Base-by-base conservation (phyloP, 1,284 basidiomycete genomes). In the Phellinidium pouzarii region DNA sequence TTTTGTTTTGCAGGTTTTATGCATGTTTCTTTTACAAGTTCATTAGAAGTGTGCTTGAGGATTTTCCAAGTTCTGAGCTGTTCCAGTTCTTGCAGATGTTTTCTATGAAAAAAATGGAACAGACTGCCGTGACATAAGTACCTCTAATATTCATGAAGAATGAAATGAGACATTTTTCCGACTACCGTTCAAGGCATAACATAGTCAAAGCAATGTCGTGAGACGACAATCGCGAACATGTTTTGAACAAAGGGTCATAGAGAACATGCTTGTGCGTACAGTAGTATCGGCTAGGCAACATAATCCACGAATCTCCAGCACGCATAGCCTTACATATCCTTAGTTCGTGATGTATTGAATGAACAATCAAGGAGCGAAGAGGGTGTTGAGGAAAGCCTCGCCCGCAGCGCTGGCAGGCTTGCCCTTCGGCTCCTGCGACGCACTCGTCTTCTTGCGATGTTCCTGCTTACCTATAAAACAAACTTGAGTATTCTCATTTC, bases 371-470 rank as follows among this genome's bases (percentile, higher is more conserved):
- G 90, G 83, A 69, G 93, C 83, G 62, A 89, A 84, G 66, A 97
- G 82, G 61, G 80, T 92, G 62, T 78, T 78, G 68, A 93, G 74
- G 91, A 96, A 97, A 57, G 81, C 78, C 72, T 92, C 84, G 69
- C 87, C 84, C 60, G 91, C 91, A 58, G 83, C 75, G 58, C 70
- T 73, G 61, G 73, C 73, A 44, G 76, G 72, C 67, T 79, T 82
- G 59, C 75, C 65, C 71, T 80, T 80, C 73, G 81, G 80, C 62
- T 75, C 76, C 61, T 73, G 29, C 17, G 45, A 4, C 14, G 45
- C 40, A 31, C 26, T 76, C 71, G 83, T 81, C 68, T 81, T 81
- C 62, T 61, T 69, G 64, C 80, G 80, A 64, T 86, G 85, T 68
- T 90, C 86, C 64, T 92, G 82, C 70, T 84, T 88, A 73, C 84